Percentiles rank a stretch among this genome's conserved stretches.
These are phyloP conservation scores for Carex pumila DNA, from an alignment of 176 grass and related monocot species.

Conservation along the genomic window DNA sequence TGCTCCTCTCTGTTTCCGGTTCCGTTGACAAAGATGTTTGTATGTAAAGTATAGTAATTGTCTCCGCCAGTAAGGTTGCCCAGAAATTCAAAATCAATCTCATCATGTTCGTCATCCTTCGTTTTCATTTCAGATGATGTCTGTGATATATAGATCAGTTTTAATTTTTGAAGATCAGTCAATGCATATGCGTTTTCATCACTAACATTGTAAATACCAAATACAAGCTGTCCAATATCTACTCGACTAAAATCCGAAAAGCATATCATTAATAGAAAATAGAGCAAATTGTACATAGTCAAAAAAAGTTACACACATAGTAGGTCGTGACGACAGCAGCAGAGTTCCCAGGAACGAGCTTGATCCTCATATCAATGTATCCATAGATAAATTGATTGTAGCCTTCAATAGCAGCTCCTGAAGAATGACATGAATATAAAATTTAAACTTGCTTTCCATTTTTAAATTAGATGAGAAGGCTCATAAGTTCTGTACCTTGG, in stretches of 20 bases:
- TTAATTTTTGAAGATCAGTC: neutral
- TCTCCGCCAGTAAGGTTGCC: slow-evolving; percentile 42
- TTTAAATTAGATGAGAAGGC: neutral
- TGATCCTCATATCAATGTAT: slow-evolving; percentile 39
- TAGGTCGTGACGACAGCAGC: slow-evolving; percentile 78
- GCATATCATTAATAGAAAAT: neutral
- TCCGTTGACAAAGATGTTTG: slow-evolving; percentile 55
- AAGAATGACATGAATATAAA: neutral
- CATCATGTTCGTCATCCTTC: slow-evolving; percentile 38
- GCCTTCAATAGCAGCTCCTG: slow-evolving; percentile 38
- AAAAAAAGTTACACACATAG: slow-evolving; percentile 29
- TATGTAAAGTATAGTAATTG: slow-evolving; percentile 75
- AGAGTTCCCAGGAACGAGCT: slow-evolving; percentile 54
- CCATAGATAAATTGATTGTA: slow-evolving; percentile 47
- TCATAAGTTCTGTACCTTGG: neutral
- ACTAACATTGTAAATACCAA: neutral
- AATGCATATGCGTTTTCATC: neutral
- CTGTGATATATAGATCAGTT: slow-evolving; percentile 7
- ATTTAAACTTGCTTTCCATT: neutral
- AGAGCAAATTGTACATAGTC: neutral
- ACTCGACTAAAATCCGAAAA: neutral
- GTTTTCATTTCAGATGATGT: slow-evolving; percentile 27
- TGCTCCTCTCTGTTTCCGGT: slow-evolving; percentile 62
- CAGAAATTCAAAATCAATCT: slow-evolving; percentile 89
- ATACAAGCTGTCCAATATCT: neutral